Evolutionary conservation across 179 eudicot species (phyloP), one percentile per base, ranked within the genome.

Genomic region (Camellia oleifera): DNA sequence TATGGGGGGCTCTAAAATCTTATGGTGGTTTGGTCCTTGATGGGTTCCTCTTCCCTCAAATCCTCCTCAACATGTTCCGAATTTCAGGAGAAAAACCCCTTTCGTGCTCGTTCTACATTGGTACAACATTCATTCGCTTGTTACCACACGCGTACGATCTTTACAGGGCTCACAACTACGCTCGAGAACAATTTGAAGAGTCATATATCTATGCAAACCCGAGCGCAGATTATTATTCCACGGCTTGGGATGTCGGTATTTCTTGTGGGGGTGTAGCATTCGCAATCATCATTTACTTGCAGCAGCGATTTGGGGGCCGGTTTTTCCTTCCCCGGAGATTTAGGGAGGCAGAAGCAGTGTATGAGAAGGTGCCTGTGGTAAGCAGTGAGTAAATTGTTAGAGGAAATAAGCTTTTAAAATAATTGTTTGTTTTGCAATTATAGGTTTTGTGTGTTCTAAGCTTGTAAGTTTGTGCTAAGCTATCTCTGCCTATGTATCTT

Each of bases 111-210:
- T 94, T 88, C 74, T 92, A 89, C 82, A 32, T 88, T 0, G 98
- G 98, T 40, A 90, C 90, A 1, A 91, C 91, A 9, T 67, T 88
- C 15, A 87, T 91, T 57, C 89, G 94, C 14, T 69, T 88, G 77
- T 77, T 89, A 54, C 97, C 98, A 2, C 98, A 90, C 77, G 90
- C 84, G 32, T 94, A 94, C 50, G 88, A 92, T 83, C 78, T 88
- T 61, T 87, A 88, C 70, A 83, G 93, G 85, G 83, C 82, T 64
- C 89, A 82, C 69, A 86, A 82, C 69, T 80, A 84, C 0, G 68
- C 75, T 5, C 80, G 7, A 53, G 77, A 69, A 70, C 75, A 74
- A 12, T 71, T 78, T 0, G 57, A 78, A 42, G 79, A 78, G 26
- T 84, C 87, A 40, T 88, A 88, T 75, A 77, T 89, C 1, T 94